phyloP scores from a whole-genome alignment of 306 rosid species.

The Gastrolobium villosum region DNA sequence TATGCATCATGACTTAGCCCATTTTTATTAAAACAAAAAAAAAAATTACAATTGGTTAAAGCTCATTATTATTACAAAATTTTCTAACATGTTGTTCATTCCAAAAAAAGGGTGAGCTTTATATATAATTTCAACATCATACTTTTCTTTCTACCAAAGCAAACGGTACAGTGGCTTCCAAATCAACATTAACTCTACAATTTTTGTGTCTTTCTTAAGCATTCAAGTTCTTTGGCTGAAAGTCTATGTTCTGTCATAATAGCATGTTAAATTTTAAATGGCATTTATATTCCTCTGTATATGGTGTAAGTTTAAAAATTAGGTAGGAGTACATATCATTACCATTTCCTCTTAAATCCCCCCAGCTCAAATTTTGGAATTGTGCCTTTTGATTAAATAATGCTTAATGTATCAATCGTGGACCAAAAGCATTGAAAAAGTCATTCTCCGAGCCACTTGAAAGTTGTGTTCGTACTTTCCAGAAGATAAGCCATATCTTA shows the following conservation, averaged over 20 bases:
- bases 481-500: no score
- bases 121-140: slow-evolving; percentile 3
- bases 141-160: slow-evolving; percentile 32
- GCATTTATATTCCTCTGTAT: not conserved
- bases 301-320: not conserved
- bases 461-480: no score
- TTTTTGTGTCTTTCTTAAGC: not conserved
- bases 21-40: no score
- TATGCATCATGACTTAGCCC: no score
- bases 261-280: not conserved
- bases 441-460: not conserved
- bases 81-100: not conserved
- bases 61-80: no score
- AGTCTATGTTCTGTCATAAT: not conserved
- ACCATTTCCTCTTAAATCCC: not conserved
- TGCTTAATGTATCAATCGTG: slow-evolving; percentile 7
- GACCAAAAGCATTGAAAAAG: slow-evolving; percentile 19
- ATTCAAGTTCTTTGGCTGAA: not conserved
- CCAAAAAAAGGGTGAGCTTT: slow-evolving; percentile 9
- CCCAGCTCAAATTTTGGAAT: not conserved
- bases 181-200: not conserved
- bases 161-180: not conserved
- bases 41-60: no score
- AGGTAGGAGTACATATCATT: not conserved
- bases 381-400: not conserved